Evolutionary conservation across 2,329 filamentous ascomycete species (phyloP).

Genomic region (Trichoderma harzianum): DNA sequence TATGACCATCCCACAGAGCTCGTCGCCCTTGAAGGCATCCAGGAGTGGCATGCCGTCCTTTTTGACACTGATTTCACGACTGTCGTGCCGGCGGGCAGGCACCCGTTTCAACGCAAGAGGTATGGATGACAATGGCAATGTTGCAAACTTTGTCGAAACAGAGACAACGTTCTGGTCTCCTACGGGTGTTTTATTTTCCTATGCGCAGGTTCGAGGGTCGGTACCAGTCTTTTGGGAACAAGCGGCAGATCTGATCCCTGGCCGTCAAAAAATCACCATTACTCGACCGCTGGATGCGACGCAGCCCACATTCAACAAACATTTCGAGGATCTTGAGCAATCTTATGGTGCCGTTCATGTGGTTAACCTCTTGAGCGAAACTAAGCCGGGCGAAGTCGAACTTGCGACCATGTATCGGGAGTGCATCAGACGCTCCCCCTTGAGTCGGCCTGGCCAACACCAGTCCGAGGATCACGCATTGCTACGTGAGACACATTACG

Average conservation of each 20-base stretch:
- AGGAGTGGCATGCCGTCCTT: conserved; percentile 74
- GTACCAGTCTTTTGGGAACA: conserved; percentile 99
- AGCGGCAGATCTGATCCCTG: conserved; percentile 78
- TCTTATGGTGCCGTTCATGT: conserved; percentile 89
- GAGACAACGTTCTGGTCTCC: conserved; percentile 90
- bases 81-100: conserved; percentile 87
- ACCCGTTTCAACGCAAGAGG: conserved; percentile 96
- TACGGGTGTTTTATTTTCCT: conserved; percentile 78
- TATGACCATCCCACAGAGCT: conserved; percentile 74
- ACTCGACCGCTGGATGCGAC: conserved; percentile 87
- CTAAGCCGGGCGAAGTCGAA: conserved; percentile 82
- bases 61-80: conserved; percentile 83
- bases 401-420: conserved; percentile 75
- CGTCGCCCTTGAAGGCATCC: conserved; percentile 64
- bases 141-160: conserved; percentile 98
- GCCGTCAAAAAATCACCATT: conserved; percentile 90
- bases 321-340: conserved; percentile 82
- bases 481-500: conserved; percentile 80
- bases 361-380: conserved; percentile 87
- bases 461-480: conserved; percentile 66
- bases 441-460: conserved; percentile 59
- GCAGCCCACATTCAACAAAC: conserved; percentile 91
- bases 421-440: conserved; percentile 69
- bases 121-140: conserved; percentile 95
- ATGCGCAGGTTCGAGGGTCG: conserved; percentile 86